These are phyloP conservation scores for Beauveria rudraprayagi DNA, from an alignment of 2,329 filamentous ascomycete genomes.

Conservation along the genomic window DNA sequence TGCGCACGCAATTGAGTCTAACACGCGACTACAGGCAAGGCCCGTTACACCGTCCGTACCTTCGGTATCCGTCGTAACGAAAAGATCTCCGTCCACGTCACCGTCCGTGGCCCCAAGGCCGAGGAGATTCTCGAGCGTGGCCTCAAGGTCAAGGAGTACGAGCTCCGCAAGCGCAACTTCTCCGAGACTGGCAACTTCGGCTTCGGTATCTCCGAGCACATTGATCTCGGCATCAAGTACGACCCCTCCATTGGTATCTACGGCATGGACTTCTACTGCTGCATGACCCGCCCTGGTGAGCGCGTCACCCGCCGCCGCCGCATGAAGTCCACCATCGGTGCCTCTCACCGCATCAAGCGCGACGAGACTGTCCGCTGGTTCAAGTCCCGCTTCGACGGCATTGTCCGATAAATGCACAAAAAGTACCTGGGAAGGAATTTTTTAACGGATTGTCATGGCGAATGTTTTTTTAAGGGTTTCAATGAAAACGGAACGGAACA, in stretches of 20 bases:
- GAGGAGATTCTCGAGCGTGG: slow-evolving; percentile 99
- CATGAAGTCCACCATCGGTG: slow-evolving; percentile 76
- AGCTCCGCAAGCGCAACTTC: slow-evolving; percentile 99
- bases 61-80: slow-evolving; percentile 99
- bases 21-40: slow-evolving; percentile 64
- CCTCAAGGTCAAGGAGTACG: slow-evolving; percentile 99
- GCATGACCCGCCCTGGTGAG: slow-evolving; percentile 99
- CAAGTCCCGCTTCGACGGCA: slow-evolving; percentile 86
- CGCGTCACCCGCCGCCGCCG: slow-evolving; percentile 93
- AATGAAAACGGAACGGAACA: slow-evolving; percentile 20
- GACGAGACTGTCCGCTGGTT: slow-evolving; percentile 97
- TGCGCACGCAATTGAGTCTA: slow-evolving; percentile 10
- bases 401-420: slow-evolving; percentile 74
- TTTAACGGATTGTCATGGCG: slow-evolving; percentile 34
- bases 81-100: slow-evolving; percentile 99
- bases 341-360: slow-evolving; percentile 88
- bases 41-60: slow-evolving; percentile 99
- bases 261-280: slow-evolving; percentile 99
- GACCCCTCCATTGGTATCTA: slow-evolving; percentile 97
- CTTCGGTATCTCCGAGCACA: slow-evolving; percentile 99
- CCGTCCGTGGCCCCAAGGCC: slow-evolving; percentile 93
- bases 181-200: slow-evolving; percentile 99
- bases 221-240: slow-evolving; percentile 99
- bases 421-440: slow-evolving; percentile 18
- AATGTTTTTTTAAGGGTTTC: slow-evolving; percentile 26